These are phyloP conservation scores for Kodamaea lidongshanica DNA, from an alignment of 805 yeast species.

Conservation along the genomic window DNA sequence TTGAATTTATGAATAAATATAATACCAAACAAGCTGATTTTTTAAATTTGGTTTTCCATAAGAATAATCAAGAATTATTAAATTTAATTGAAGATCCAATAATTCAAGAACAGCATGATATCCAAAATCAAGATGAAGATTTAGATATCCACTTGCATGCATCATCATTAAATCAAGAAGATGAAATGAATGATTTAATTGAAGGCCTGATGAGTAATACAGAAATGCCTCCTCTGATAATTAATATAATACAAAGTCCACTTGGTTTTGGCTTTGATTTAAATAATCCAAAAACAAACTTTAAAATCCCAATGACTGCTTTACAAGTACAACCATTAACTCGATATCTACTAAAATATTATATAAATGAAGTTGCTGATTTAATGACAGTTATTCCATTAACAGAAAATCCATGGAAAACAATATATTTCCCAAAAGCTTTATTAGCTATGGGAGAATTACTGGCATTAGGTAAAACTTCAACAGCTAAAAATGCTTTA, in stretches of 20 bases:
- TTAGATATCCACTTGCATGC: slow-evolving; percentile 42
- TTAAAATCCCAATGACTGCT: slow-evolving; percentile 53
- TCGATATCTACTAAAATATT: slow-evolving; percentile 64
- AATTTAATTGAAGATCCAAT: no score
- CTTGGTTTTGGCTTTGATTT: slow-evolving; percentile 38
- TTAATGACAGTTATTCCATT: slow-evolving; percentile 65
- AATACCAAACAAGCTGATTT: slow-evolving; percentile 36
- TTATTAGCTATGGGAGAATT: slow-evolving; percentile 76
- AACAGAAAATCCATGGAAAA: slow-evolving; percentile 82
- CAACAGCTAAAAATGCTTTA: slow-evolving; percentile 70
- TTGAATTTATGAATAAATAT: slow-evolving; percentile 42
- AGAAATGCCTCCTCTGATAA: slow-evolving; percentile 48
- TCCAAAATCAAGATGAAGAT: no score
- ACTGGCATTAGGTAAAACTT: slow-evolving; percentile 64
- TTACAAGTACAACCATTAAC: slow-evolving; percentile 64
- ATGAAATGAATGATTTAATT: slow-evolving; percentile 31
- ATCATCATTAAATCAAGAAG: slow-evolving; percentile 15
- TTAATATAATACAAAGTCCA: slow-evolving; percentile 41
- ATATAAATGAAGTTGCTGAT: slow-evolving; percentile 71
- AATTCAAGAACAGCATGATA: no score
- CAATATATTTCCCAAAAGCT: slow-evolving; percentile 80
- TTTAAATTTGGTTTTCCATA: slow-evolving; percentile 49
- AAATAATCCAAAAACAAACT: slow-evolving; percentile 19
- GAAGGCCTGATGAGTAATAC: slow-evolving; percentile 24
- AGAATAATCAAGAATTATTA: no score